Evolutionary conservation across 75 land plant species (phyloP), one percentile per base, ranked within the genome.

Genomic region (Selaginella moellendorffii): DNA sequence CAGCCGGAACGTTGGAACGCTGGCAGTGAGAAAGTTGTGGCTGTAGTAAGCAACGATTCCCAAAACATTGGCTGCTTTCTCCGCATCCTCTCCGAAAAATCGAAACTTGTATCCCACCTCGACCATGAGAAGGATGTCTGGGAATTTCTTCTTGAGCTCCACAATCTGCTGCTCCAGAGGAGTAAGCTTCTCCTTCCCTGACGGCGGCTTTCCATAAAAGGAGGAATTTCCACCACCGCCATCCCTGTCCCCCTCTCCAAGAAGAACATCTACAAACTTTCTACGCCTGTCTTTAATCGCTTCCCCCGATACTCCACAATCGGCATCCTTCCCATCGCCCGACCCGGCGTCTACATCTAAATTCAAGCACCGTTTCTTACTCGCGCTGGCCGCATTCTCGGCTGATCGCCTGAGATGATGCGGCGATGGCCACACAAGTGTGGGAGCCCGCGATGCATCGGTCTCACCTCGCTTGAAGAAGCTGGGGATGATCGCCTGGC

Each of bases 101-200:
- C 97, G 66, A 68, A 77, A 92, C 72, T 63, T 81, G 69, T 92
- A 92, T 0, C 97, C 97, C 28, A 92, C 97, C 68, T 92, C 97
- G 0, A 92, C 64, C 95, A 88, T 81, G 24, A 92, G 62, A 0
- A 92, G 68, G 5, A 92, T 86, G 62, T 88, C 97, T 0, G 89
- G 86, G 18, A n/a, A 74, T 65, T 73, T 81, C 26, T 67, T 67
- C 69, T 83, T 92, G 24, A 92, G 75, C 52, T 88, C 95, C 27
- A 80, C 69, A 10, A 91, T 89, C 63, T 92, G 97, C 46, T 70
- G 79, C 65, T 92, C 97, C n/a, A 92, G 69, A 12, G 97, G 97
- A 0, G 97, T 92, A 69, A 74, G 81, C 27, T 80, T 87, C 53
- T 59, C 61, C 63, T 73, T 77, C 26, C 62, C 36, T 26, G 67